These are phyloP conservation scores for Thermothelomyces thermophilus DNA, from an alignment of 2,329 filamentous ascomycete species.

Conservation along the genomic window DNA sequence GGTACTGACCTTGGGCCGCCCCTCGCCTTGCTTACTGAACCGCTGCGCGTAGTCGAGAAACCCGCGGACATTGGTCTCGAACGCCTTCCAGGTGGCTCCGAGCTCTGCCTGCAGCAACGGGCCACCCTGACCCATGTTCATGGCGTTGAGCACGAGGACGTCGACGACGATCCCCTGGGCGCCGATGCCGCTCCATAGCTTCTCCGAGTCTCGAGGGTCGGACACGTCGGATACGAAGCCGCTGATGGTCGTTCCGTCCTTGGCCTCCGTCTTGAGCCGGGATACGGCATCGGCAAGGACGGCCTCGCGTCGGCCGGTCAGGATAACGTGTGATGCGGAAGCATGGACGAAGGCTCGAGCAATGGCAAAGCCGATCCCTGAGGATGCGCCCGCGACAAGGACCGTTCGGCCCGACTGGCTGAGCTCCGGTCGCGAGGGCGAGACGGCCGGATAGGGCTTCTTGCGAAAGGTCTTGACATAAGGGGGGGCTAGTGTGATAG, in stretches of 20 bases:
- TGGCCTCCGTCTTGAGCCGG: constrained; percentile 12
- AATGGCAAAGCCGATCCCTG: constrained; percentile 59
- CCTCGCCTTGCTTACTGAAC: constrained; percentile 31
- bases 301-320: constrained; percentile 28
- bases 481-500: constrained; percentile 9
- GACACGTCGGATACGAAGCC: constrained; percentile 26
- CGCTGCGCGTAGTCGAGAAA: constrained; percentile 29
- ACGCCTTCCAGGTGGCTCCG: constrained; percentile 24
- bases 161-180: constrained; percentile 27
- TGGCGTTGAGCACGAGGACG: constrained; percentile 32
- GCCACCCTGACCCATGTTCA: constrained; percentile 9
- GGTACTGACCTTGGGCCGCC: constrained; percentile 20
- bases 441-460: constrained; percentile 34
- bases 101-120: constrained; percentile 25
- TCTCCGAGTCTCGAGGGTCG: constrained; percentile 23
- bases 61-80: constrained; percentile 28
- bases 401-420: constrained; percentile 44
- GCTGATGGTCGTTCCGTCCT: constrained; percentile 28
- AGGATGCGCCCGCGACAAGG: constrained; percentile 60
- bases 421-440: constrained; percentile 32
- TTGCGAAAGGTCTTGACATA: constrained; percentile 30
- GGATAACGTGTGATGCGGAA: constrained; percentile 28
- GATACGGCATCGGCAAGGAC: constrained; percentile 19
- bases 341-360: constrained; percentile 49
- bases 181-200: constrained; percentile 29